These are phyloP conservation scores for Chimonanthus salicifolius DNA, from an alignment of 164 flowering plant species.

Conservation along the genomic window DNA sequence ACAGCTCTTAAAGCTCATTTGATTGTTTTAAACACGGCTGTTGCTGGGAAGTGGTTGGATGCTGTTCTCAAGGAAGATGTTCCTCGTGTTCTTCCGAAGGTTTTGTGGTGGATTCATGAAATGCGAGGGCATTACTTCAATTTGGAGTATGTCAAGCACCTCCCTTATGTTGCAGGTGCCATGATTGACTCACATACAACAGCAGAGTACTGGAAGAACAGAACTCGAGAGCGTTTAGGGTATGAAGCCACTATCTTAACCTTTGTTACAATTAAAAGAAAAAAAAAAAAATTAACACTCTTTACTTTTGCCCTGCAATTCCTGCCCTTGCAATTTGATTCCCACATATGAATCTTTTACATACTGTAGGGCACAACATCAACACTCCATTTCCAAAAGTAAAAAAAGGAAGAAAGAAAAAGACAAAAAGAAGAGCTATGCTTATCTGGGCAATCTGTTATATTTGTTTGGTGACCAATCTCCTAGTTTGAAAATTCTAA, in stretches of 20 bases:
- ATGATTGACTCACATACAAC: slow-evolving; percentile 96
- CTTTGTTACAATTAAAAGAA: not conserved
- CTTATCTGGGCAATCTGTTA: too few species aligned
- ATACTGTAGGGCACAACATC: too few species aligned
- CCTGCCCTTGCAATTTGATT: too few species aligned
- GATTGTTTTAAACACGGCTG: slow-evolving; percentile 94
- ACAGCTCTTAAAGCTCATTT: slow-evolving; percentile 85
- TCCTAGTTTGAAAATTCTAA: too few species aligned
- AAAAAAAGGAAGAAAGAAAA: too few species aligned
- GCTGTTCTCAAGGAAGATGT: slow-evolving; percentile 77
- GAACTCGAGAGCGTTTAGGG: slow-evolving; percentile 79
- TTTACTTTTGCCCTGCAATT: too few species aligned
- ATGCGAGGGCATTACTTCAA: slow-evolving; percentile 98
- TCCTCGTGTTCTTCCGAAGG: slow-evolving; percentile 76
- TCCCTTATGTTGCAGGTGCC: slow-evolving; percentile 93
- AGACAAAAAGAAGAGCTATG: too few species aligned
- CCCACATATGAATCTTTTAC: too few species aligned
- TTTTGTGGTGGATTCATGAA: slow-evolving; percentile 99
- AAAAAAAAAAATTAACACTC: too few species aligned
- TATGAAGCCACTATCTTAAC: slow-evolving; percentile 19
- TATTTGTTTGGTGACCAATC: too few species aligned
- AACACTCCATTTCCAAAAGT: too few species aligned
- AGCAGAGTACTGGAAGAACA: slow-evolving; percentile 87
- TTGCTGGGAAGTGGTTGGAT: slow-evolving; percentile 98
- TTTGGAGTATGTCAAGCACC: slow-evolving; percentile 86